phyloP scores from a whole-genome alignment of 306 rosid genomes.

The Acacia acuminata region DNA sequence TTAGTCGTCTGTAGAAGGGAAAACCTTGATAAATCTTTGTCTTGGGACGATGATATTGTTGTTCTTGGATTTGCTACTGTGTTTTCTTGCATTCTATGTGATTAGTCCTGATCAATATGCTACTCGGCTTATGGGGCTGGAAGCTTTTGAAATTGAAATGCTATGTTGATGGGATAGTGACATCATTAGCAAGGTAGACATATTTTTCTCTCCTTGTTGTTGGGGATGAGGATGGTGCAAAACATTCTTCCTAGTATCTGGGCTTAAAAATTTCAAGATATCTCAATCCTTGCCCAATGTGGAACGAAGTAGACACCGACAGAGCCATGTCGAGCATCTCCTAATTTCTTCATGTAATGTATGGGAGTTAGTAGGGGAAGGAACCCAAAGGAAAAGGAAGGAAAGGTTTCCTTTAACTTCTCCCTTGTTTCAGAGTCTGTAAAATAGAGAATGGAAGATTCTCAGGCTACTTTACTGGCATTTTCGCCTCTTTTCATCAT shows the following conservation, averaged over 20 bases:
- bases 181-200: not conserved
- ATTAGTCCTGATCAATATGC: not conserved
- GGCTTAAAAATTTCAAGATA: not conserved
- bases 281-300: not conserved
- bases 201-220: not conserved
- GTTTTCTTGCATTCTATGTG: not conserved
- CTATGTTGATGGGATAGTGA: not conserved
- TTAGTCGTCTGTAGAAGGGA: not conserved
- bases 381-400: not conserved
- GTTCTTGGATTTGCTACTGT: not conserved
- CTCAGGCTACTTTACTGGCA: not conserved
- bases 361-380: not conserved
- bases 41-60: not conserved
- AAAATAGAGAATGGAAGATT: not conserved
- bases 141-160: not conserved
- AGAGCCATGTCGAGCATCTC: not conserved
- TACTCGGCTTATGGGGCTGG: not conserved
- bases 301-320: not conserved
- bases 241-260: not conserved
- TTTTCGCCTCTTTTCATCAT: not conserved
- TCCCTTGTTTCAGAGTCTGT: not conserved
- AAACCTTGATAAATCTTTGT: not conserved
- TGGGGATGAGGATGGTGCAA: not conserved
- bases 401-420: not conserved
- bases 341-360: not conserved